These are phyloP conservation scores for Typha latifolia DNA, from an alignment of 176 grass and related monocot genomes.

Conservation along the genomic window DNA sequence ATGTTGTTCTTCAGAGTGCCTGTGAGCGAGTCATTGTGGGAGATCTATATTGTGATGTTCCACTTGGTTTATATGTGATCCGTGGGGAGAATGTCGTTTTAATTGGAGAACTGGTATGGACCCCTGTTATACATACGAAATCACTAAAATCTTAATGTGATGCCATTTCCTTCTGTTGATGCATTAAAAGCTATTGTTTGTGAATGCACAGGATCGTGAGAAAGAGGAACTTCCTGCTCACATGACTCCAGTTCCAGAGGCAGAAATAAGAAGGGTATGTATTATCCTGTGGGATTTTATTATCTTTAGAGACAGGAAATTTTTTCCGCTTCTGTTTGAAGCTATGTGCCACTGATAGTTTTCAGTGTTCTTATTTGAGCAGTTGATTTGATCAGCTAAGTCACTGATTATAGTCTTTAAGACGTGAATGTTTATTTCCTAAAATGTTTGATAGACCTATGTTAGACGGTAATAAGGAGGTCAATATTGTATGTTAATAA, in stretches of 20 bases:
- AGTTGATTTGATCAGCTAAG: too few species aligned
- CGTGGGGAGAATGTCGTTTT: conserved; percentile 97
- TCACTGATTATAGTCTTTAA: too few species aligned
- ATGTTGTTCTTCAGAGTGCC: conserved; percentile 91
- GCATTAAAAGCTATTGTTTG: neutral
- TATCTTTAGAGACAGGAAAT: neutral
- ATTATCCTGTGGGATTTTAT: conserved; percentile 3
- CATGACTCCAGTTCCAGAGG: conserved; percentile 73
- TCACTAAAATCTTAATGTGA: neutral
- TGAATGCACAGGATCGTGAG: conserved; percentile 54
- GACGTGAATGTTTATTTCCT: too few species aligned
- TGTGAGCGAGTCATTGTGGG: conserved; percentile 97
- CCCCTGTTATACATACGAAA: conserved; percentile 16
- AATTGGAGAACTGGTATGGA: conserved; percentile 92
- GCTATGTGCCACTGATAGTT: too few species aligned
- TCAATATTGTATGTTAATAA: too few species aligned
- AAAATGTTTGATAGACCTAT: too few species aligned
- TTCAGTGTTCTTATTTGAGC: too few species aligned
- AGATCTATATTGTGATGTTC: conserved; percentile 84
- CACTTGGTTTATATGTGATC: conserved; percentile 91
- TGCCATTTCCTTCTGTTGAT: neutral
- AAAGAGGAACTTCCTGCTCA: conserved; percentile 87
- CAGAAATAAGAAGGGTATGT: conserved; percentile 86
- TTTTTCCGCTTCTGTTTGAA: neutral
- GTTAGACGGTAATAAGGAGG: too few species aligned